Base-by-base conservation (phyloP, 495 filamentous ascomycete species). In the Daldinia childiae region DNA sequence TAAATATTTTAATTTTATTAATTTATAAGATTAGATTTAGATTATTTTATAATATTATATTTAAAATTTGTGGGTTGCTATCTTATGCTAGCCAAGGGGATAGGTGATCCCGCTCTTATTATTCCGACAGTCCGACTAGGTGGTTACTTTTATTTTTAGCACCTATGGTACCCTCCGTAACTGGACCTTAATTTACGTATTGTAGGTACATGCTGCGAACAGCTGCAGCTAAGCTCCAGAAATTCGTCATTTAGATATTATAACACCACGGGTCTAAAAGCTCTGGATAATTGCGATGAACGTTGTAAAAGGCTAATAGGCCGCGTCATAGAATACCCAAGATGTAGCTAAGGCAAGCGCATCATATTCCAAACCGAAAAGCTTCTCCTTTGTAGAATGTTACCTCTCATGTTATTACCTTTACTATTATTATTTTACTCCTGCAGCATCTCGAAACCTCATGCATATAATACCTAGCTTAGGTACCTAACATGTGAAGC, bases 201-300 rank as follows among this genome's bases (percentile, higher is more conserved):
- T 24, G 8, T 24, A 48, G 15, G 45, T 26, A 26, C 45, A 11
- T 51, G 21, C 21, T 51, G 45, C 24, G 24, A 26, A 55, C 19
- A 30, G 21, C 27, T 65, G 39, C 39, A 58, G 54, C 34, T 51
- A 30, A 60, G 36, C 27, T 55, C 34, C 7, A 43, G 48, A 29
- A 55, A 61, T 67, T 61, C 57, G 57, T 56, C 64, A 67, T 61
- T 56, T 43, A 34, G 64, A 19, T 48, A 21, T 48, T 48, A 48
- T 0, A 41, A 41, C 15, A 19, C 43, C 17, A 19, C 19, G 7
- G 6, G n/a, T 19, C 43, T 24, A 21, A 19, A 48, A 48, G 8
- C 32, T 51, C 15, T 30, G 14, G 45, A 43, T 30, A 59, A 59
- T 59, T 52, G 55, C 55, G 63, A 66, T 39, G 39, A 51, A 48